Evolutionary conservation across 176 grass and related monocot genomes (phyloP), one percentile per base, ranked within the genome.

Genomic region (Triticum aestivum): DNA sequence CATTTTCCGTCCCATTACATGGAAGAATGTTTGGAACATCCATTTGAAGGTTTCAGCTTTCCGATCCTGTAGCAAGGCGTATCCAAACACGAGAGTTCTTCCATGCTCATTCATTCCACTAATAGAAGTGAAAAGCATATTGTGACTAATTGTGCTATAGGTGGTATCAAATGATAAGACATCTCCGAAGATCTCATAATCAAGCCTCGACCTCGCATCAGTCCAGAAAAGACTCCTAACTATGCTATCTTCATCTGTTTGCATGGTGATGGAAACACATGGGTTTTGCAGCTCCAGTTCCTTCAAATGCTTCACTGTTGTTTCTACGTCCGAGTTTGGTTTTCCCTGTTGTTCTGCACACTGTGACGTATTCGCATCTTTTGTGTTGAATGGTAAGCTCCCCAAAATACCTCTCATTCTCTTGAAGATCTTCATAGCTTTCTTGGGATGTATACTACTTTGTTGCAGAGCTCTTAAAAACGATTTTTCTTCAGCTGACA

Each of bases 101-200:
- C 62, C 64, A 24, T 84, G 79, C 9, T 69, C 71, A 56, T 77
- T 89, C 45, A 69, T 30, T 58, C 73, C 87, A 84, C 34, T 84
- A 42, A 89, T 83, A 27, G 62, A 73, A 52, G 45, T 39, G 15
- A 89, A 77, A 41, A 73, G 81, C 78, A 82, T 38, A 80, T 64
- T 73, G 51, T 77, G 30, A 41, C 3, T 17, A 66, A 56, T 82
- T 75, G 69, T 88, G 34, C 61, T 81, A 41, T 83, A 82, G 32
- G 66, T 82, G 10, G 79, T 82, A 54, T 88, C 86, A 73, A 88
- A 76, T 20, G 66, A 65, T 26, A 88, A 62, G 47, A 88, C 23
- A 62, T 81, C 77, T 52, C 77, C 69, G 0, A 88, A 88, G 37
- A 83, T 61, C 29, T 83, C 49, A 61, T 83, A 83, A 58, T 83